Evolutionary conservation across 192 early-diverging fungal species (phyloP).

Genomic region (Coemansia sp.): DNA sequence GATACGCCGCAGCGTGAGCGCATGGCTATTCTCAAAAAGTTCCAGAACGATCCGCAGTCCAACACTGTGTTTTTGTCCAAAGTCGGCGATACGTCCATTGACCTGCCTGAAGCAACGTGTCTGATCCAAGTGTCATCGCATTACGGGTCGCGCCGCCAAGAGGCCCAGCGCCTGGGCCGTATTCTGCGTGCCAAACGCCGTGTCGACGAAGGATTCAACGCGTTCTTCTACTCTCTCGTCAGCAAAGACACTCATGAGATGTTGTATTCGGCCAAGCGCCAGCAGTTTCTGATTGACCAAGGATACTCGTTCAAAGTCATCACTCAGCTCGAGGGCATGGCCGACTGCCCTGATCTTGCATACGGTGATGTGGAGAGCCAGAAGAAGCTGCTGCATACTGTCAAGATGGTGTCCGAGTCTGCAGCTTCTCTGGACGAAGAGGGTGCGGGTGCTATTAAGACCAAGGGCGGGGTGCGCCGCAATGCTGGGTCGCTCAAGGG

Average conservation of each 20-base stretch:
- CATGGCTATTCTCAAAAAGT: slow-evolving; percentile 86
- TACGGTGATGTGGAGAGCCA: background rate
- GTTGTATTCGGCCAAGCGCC: slow-evolving; percentile 94
- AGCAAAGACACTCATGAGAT: slow-evolving; percentile 96
- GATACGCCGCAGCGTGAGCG: slow-evolving; percentile 85
- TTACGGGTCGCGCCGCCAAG: slow-evolving; percentile 72
- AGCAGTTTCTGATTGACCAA: slow-evolving; percentile 98
- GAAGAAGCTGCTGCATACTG: background rate
- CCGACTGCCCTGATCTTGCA: slow-evolving; percentile 60
- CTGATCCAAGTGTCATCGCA: background rate
- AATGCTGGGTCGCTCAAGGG: too few relatives aligned
- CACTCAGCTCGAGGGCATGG: slow-evolving; percentile 90
- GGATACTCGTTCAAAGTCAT: slow-evolving; percentile 98
- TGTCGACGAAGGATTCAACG: slow-evolving; percentile 90
- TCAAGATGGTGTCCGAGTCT: background rate
- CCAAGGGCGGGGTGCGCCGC: too few relatives aligned
- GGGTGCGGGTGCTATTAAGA: too few relatives aligned
- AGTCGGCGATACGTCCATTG: slow-evolving; percentile 97
- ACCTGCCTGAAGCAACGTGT: slow-evolving; percentile 31
- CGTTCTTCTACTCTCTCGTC: slow-evolving; percentile 96
- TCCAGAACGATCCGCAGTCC: slow-evolving; percentile 83
- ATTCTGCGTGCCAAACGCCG: slow-evolving; percentile 93
- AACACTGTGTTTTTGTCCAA: slow-evolving; percentile 87
- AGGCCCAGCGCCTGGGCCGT: slow-evolving; percentile 91
- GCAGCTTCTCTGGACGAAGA: background rate